Percentiles rank a stretch among this genome's conserved stretches.
Conservation (phyloP, 2,329 filamentous ascomycete genomes). For the Colletotrichum camelliae region DNA sequence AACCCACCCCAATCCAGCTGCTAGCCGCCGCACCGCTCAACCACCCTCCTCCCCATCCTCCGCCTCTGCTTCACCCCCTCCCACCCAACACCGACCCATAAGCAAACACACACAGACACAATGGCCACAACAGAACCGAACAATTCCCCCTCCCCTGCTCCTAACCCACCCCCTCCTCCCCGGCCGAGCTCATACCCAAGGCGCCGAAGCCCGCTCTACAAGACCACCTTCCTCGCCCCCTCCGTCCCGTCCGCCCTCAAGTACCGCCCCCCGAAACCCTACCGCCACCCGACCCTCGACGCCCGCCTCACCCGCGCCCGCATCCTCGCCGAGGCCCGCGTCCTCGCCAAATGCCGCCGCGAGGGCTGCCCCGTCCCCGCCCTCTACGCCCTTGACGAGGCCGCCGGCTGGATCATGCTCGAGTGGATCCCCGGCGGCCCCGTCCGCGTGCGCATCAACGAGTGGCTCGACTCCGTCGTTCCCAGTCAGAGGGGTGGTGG, state of each 20-base stretch:
- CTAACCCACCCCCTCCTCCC: conserved; percentile 66
- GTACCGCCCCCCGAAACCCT: conserved; percentile 88
- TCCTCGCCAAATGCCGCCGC: conserved; percentile 77
- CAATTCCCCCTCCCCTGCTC: conserved; percentile 61
- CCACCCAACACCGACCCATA: background rate
- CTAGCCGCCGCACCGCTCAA: background rate
- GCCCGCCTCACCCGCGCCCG: conserved; percentile 84
- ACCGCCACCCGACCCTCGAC: conserved; percentile 90
- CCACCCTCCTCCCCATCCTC: background rate
- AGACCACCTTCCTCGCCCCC: conserved; percentile 77
- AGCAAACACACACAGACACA: background rate
- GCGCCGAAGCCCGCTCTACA: conserved; percentile 95
- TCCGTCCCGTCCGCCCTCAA: conserved; percentile 80
- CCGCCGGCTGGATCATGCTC: conserved; percentile 76
- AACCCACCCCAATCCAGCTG: background rate
- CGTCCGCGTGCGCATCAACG: conserved; percentile 73
- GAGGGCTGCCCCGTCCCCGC: conserved; percentile 85
- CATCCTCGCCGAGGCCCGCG: conserved; percentile 86
- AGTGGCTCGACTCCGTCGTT: conserved; percentile 59
- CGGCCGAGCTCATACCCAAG: conserved; percentile 83
- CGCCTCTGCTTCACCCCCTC: background rate
- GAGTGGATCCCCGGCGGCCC: conserved; percentile 83
- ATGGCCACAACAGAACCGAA: background rate
- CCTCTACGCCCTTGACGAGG: conserved; percentile 73
- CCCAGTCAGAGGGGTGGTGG: background rate